Evolutionary conservation across 73 alveolate genomes (phyloP).

Genomic region (Stentor coeruleus): DNA sequence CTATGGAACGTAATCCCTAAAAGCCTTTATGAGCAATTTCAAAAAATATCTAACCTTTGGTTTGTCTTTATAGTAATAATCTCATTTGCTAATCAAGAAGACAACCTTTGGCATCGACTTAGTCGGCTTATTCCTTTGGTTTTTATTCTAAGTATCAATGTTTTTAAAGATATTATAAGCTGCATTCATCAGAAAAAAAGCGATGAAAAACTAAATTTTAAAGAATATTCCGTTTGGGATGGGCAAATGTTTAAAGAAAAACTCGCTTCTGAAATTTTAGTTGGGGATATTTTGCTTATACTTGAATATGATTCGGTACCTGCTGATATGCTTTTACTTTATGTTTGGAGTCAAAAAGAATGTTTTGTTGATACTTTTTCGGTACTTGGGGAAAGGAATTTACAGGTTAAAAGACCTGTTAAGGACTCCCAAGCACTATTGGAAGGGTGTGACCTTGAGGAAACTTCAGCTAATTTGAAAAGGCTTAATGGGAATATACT

Average conservation of each 20-base stretch:
- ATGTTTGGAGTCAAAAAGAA: too few relatives aligned
- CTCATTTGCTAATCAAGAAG: slow-evolving; percentile 22
- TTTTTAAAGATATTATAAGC: slow-evolving; percentile 16
- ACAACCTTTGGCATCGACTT: slow-evolving; percentile 29
- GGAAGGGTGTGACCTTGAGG: background rate
- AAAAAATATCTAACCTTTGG: slow-evolving; percentile 70
- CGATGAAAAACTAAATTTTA: background rate
- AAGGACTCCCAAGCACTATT: background rate
- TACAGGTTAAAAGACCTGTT: background rate
- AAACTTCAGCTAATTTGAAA: background rate
- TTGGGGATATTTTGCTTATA: background rate
- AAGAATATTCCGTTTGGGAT: background rate
- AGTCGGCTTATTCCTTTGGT: slow-evolving; percentile 76
- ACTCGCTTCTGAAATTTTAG: background rate
- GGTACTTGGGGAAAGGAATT: too few relatives aligned
- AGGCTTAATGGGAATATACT: background rate
- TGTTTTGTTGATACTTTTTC: too few relatives aligned
- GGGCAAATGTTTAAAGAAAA: background rate
- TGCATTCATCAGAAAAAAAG: background rate
- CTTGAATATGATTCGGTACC: background rate
- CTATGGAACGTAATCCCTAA: too few relatives aligned
- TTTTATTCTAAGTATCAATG: slow-evolving; percentile 63
- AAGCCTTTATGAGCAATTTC: slow-evolving; percentile 69
- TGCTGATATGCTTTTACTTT: too few relatives aligned
- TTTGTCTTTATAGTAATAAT: slow-evolving; percentile 61